phyloP scores from a whole-genome alignment of 306 rosid genomes.

The Hylodesmum podocarpum region DNA sequence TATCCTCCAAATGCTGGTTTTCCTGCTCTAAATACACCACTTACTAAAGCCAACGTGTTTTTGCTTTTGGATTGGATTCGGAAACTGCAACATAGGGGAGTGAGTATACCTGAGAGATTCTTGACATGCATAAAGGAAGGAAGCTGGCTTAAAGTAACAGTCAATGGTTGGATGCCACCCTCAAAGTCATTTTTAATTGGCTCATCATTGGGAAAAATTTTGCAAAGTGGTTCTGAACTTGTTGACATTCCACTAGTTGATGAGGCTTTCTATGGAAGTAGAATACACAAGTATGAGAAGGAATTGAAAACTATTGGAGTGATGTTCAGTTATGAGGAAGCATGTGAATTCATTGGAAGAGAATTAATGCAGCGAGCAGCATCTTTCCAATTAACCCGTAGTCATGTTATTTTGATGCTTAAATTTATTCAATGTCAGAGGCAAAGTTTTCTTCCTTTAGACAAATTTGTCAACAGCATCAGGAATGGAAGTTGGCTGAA shows the following conservation, averaged over 20 bases:
- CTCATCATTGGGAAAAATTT: slow-evolving; percentile 44
- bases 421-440: slow-evolving; percentile 50
- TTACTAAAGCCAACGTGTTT: slow-evolving; percentile 56
- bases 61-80: slow-evolving; percentile 66
- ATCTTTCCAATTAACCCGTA: slow-evolving; percentile 30
- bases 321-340: slow-evolving; percentile 58
- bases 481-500: slow-evolving; percentile 47
- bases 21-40: slow-evolving; percentile 44
- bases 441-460: slow-evolving; percentile 20
- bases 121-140: slow-evolving; percentile 56
- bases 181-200: slow-evolving; percentile 51
- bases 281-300: slow-evolving; percentile 39
- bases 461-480: slow-evolving; percentile 44
- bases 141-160: slow-evolving; percentile 55
- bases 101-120: slow-evolving; percentile 36
- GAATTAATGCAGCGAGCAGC: slow-evolving; percentile 59
- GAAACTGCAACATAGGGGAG: background rate
- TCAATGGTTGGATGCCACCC: slow-evolving; percentile 57
- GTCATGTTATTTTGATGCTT: slow-evolving; percentile 48
- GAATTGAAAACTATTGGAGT: slow-evolving; percentile 70
- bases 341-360: slow-evolving; percentile 54
- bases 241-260: slow-evolving; percentile 76
- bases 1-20: slow-evolving; percentile 57
- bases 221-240: slow-evolving; percentile 51
- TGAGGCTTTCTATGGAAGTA: slow-evolving; percentile 43